Conservation (phyloP, 208 protist genomes). For the Strigomonas galati region DNA sequence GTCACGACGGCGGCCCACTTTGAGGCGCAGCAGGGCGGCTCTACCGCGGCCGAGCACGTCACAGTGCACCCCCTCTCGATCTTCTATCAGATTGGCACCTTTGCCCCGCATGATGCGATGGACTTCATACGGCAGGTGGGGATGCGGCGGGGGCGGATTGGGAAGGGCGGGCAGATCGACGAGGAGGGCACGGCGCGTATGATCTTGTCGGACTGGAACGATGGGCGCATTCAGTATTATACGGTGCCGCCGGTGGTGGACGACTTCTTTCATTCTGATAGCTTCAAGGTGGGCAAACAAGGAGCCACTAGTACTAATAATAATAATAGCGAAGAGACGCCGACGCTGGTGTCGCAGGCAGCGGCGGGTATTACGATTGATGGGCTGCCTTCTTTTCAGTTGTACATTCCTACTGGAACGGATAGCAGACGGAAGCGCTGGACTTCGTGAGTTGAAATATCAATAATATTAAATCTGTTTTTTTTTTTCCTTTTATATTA, state of each 20-base stretch:
- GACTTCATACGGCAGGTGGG: conserved; percentile 84
- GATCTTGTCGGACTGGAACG: conserved; percentile 95
- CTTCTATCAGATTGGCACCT: conserved; percentile 81
- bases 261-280: conserved; percentile 35
- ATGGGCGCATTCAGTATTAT: conserved; percentile 95
- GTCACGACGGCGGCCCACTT: conserved; percentile 22
- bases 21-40: conserved; percentile 21
- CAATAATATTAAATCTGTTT: too few species aligned
- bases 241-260: conserved; percentile 86
- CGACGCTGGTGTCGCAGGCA: conserved; percentile 40
- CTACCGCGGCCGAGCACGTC: conserved; percentile 42
- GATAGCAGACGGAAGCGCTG: conserved; percentile 33
- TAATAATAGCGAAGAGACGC: conserved; percentile 19
- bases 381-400: conserved; percentile 85
- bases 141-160: conserved; percentile 72
- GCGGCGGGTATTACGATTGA: conserved; percentile 63
- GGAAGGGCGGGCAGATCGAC: conserved; percentile 87
- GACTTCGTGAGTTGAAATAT: conserved; percentile 1
- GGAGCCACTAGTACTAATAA: conserved; percentile 15
- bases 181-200: conserved; percentile 88
- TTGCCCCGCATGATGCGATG: conserved; percentile 68
- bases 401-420: conserved; percentile 32
- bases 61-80: conserved; percentile 66
- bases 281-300: conserved; percentile 1
- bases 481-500: too few species aligned